Conservation (phyloP, 2,329 filamentous ascomycete genomes). For the Penicillium aurantiogriseum region DNA sequence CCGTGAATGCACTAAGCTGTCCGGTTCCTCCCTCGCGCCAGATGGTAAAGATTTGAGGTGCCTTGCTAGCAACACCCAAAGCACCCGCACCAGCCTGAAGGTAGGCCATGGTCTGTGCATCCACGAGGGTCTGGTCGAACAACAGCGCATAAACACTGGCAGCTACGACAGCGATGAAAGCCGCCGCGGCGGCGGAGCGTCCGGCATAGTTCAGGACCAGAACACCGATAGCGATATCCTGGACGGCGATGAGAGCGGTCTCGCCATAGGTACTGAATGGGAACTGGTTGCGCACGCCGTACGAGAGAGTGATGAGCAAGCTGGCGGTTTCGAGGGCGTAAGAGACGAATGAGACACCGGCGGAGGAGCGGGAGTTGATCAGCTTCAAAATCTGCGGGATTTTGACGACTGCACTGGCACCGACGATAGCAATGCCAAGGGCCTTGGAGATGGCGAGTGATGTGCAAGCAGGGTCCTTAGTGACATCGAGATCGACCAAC, state of each 20-base stretch:
- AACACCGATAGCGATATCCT: constrained; percentile 86
- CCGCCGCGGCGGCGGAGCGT: constrained; percentile 64
- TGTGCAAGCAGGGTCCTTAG: constrained; percentile 72
- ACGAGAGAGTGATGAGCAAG: constrained; percentile 86
- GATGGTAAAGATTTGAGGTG: constrained; percentile 88
- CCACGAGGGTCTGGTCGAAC: constrained; percentile 59
- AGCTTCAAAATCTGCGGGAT: constrained; percentile 96
- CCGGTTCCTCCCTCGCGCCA: constrained; percentile 84
- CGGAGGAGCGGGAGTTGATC: constrained; percentile 72
- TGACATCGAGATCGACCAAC: constrained; percentile 75
- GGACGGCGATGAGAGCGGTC: constrained; percentile 83
- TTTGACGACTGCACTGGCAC: constrained; percentile 87
- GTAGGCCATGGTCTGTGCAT: constrained; percentile 65
- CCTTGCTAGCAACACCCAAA: constrained; percentile 82
- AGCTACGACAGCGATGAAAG: constrained; percentile 75
- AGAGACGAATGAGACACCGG: constrained; percentile 82
- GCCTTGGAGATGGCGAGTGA: constrained; percentile 90
- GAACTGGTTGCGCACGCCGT: constrained; percentile 86
- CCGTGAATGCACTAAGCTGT: constrained; percentile 93
- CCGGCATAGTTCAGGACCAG: constrained; percentile 83
- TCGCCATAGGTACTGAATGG: constrained; percentile 97
- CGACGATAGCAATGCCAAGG: constrained; percentile 90
- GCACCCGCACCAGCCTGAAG: constrained; percentile 82
- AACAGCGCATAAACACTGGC: constrained; percentile 70
- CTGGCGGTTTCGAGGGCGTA: constrained; percentile 89